Percentiles rank a stretch among this genome's conserved stretches.
These are phyloP conservation scores for Jatropha curcas DNA, from an alignment of 345 rosid species.

Conservation along the genomic window DNA sequence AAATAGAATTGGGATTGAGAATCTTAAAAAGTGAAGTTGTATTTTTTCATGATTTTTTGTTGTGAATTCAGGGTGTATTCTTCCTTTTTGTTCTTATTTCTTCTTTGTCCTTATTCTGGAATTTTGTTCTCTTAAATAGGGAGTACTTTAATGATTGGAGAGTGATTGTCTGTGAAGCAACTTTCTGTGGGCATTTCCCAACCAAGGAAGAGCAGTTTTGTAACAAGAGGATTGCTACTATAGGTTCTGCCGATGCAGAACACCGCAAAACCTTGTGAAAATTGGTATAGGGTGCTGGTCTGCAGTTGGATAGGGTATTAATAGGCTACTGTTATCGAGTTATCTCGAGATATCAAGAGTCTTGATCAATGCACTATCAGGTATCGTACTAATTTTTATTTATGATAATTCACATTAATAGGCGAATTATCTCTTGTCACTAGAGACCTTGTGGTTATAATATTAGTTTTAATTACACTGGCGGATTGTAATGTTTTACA, in stretches of 20 bases:
- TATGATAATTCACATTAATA: too few species aligned
- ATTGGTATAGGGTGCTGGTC: slow-evolving; percentile 69
- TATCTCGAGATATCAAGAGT: slow-evolving; percentile 65
- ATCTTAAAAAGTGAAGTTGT: too few species aligned
- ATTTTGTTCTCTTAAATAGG: slow-evolving; percentile 28
- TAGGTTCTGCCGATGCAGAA: slow-evolving; percentile 56
- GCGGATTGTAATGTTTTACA: too few species aligned
- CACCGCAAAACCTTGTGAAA: slow-evolving; percentile 76
- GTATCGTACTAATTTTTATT: too few species aligned
- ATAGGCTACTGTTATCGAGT: slow-evolving; percentile 70
- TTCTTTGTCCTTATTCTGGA: too few species aligned
- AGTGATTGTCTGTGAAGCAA: slow-evolving; percentile 66
- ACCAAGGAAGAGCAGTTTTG: slow-evolving; percentile 68
- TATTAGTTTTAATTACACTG: too few species aligned
- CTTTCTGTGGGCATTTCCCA: slow-evolving; percentile 59
- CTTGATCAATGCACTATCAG: slow-evolving; percentile 73
- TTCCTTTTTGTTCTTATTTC: background rate
- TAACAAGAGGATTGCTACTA: slow-evolving; percentile 74
- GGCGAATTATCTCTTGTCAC: too few species aligned
- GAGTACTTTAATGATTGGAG: slow-evolving; percentile 58
- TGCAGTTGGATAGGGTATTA: slow-evolving; percentile 51
- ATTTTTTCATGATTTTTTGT: background rate
- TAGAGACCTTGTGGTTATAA: too few species aligned
- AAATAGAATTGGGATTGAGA: background rate
- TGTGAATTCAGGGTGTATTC: background rate